These are phyloP conservation scores for Ophiostoma tasmaniense DNA, from an alignment of 2,329 filamentous ascomycete species.

Conservation along the genomic window DNA sequence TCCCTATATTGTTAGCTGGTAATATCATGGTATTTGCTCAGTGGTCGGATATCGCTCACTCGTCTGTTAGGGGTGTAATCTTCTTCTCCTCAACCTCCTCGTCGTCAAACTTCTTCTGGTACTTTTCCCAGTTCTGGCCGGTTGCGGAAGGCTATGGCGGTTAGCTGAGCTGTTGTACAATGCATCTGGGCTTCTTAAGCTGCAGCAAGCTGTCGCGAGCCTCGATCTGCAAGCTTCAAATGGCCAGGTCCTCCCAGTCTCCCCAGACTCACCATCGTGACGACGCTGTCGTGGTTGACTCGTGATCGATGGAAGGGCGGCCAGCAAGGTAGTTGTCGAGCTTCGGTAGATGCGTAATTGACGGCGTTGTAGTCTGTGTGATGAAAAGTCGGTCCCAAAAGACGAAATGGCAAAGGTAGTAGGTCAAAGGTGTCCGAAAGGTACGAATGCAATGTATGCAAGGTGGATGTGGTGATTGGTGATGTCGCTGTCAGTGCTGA, in stretches of 20 bases:
- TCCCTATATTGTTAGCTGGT: constrained; percentile 52
- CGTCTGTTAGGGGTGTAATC: constrained; percentile 92
- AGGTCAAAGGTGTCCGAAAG: neutral
- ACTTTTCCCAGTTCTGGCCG: constrained; percentile 96
- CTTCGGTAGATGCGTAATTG: neutral
- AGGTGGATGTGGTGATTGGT: neutral
- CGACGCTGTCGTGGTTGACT: neutral
- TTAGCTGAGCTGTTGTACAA: neutral
- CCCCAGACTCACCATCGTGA: constrained; percentile 1
- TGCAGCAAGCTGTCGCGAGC: neutral
- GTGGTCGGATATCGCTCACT: constrained; percentile 45
- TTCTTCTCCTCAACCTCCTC: constrained; percentile 99
- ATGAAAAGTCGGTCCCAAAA: neutral
- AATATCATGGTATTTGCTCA: neutral
- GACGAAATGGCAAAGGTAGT: neutral
- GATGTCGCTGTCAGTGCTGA: neutral
- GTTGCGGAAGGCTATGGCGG: constrained; percentile 76
- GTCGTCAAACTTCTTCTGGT: constrained; percentile 92
- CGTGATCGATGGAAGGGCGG: constrained; percentile 8
- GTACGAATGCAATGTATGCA: neutral
- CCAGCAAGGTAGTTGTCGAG: neutral
- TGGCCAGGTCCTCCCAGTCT: neutral
- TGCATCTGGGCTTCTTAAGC: neutral
- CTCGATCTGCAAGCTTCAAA: too few species aligned
- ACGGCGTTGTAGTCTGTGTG: neutral